Evolutionary conservation across 2,329 filamentous ascomycete species (phyloP), one percentile per base, ranked within the genome.

Genomic region (Sporothrix brunneoviolacea): DNA sequence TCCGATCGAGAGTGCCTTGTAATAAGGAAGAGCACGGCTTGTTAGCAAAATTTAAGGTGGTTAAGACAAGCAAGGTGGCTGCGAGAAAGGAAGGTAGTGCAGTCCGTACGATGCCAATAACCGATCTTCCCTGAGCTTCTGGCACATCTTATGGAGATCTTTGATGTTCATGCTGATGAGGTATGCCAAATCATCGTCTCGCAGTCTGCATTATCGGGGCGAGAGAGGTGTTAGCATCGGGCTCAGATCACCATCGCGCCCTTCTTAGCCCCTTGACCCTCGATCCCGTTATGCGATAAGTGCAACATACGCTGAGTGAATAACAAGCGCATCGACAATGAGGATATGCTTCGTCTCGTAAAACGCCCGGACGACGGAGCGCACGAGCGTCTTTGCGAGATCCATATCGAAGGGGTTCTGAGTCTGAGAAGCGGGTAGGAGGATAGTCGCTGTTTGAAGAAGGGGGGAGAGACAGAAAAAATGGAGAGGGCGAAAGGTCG

Each of bases 101-200:
- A 51, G 42, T 51, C 40, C 58, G 46, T 83, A 91, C 80, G 91
- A 83, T 59, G 83, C 80, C 53, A 97, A 73, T 61, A 98, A 82
- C 48, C 91, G 85, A 63, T 94, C 89, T 65, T 95, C 90, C 59
- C 83, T 82, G 47, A 98, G 77, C 60, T 83, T 86, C 54, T 86
- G 90, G 65, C 88, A 91, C 27, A 95, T 79, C 66, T 91, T 94
- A 64, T 93, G 89, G 38, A 97, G 77, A 61, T 94, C 88, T 65
- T 98, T 97, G 36, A 84, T 83, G 64, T 95, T 91, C 70, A 94
- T 90, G 55, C 84, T 84, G 69, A 96, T 84, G 21, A 97, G 74
- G 61, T 89, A 84, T 38, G 88, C 86, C 55, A 98, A 75, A 62
- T 98, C 93, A 62, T 90, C 84, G 63, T 95, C 88, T 62, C 89